These are phyloP conservation scores for Penicillium chermesinum DNA, from an alignment of 495 filamentous ascomycete genomes.

Conservation along the genomic window DNA sequence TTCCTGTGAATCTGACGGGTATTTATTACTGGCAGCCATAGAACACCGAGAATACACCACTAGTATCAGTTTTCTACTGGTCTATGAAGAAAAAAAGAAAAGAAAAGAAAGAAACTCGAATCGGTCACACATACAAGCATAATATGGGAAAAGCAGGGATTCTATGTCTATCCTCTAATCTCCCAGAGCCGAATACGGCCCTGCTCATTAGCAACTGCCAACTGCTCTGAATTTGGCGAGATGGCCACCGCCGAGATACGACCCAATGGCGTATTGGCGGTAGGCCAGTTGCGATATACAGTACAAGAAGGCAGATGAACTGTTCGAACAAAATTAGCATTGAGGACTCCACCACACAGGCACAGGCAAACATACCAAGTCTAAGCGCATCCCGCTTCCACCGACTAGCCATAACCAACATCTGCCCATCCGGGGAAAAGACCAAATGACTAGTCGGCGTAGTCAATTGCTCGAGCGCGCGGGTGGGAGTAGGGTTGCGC, in stretches of 20 bases:
- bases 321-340: slow-evolving; percentile 16
- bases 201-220: slow-evolving; percentile 81
- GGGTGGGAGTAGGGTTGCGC: slow-evolving; percentile 61
- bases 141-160: too few species aligned
- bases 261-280: slow-evolving; percentile 80
- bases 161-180: slow-evolving; percentile 47
- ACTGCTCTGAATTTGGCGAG: slow-evolving; percentile 59
- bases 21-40: too few species aligned
- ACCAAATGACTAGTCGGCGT: slow-evolving; percentile 71
- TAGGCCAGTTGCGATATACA: slow-evolving; percentile 96
- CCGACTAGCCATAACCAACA: slow-evolving; percentile 75
- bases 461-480: slow-evolving; percentile 76
- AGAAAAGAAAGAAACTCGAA: too few species aligned
- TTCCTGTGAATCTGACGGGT: neutral
- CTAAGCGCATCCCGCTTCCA: slow-evolving; percentile 85
- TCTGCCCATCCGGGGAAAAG: slow-evolving; percentile 83
- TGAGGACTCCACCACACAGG: neutral
- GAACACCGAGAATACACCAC: too few species aligned
- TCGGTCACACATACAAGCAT: too few species aligned
- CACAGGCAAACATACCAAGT: slow-evolving; percentile 43
- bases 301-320: slow-evolving; percentile 90
- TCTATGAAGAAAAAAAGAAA: too few species aligned
- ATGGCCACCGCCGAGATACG: slow-evolving; percentile 77
- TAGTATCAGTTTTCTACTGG: too few species aligned
- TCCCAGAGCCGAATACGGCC: slow-evolving; percentile 87